A percentile compares a stretch with the other conserved stretches of the same genome.
These are phyloP conservation scores for Chrysanthemum seticuspe DNA, from an alignment of 129 eudicot species.

Conservation along the genomic window DNA sequence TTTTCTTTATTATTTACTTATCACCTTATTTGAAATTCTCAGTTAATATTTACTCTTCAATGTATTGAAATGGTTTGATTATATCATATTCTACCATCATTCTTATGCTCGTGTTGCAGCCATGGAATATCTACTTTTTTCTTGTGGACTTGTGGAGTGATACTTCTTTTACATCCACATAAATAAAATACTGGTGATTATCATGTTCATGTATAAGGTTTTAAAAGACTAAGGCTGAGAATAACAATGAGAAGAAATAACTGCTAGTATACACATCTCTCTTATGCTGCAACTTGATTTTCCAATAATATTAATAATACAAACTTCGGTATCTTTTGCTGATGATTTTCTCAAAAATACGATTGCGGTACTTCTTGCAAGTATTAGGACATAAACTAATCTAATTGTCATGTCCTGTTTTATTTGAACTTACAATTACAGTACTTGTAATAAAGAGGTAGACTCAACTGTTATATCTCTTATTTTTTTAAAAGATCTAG, in stretches of 20 bases:
- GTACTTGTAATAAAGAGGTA: neutral
- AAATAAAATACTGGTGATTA: neutral
- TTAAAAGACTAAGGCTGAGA: neutral
- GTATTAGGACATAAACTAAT: neutral
- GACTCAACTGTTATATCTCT: neutral
- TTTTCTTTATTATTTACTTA: neutral
- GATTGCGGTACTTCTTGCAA: neutral
- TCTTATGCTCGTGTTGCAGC: no score
- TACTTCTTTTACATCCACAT: neutral
- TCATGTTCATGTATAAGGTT: neutral
- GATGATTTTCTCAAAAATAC: conserved; percentile 4
- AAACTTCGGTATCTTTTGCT: neutral
- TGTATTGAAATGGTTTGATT: no score
- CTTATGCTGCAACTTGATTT: neutral
- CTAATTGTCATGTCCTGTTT: neutral
- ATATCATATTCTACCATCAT: no score
- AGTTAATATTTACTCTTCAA: neutral
- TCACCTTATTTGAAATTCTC: neutral
- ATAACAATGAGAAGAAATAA: neutral
- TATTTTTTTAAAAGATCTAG: neutral
- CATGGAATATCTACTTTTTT: no score
- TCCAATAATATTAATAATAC: neutral
- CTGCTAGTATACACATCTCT: no score
- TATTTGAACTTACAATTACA: neutral
- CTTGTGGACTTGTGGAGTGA: neutral